Evolutionary conservation across 108 stramenopile species (phyloP).

Genomic region (Asterionellopsis glacialis): DNA sequence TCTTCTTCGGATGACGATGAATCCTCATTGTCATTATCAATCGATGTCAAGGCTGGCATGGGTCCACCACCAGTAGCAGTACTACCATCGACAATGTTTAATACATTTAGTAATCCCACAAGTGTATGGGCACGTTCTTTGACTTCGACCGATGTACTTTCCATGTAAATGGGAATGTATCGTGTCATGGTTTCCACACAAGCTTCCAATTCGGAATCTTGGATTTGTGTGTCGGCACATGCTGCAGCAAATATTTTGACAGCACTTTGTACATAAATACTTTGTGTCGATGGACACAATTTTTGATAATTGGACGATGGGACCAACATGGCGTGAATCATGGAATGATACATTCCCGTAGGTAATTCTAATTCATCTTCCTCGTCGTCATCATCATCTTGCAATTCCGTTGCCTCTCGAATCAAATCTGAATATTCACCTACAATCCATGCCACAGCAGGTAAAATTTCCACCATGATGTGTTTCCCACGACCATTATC

Average conservation of each 20-base stretch:
- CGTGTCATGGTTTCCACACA: conserved; percentile 41
- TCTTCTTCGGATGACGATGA: conserved; percentile 19
- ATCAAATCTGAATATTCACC: conserved; percentile 90
- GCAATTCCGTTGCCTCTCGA: conserved; percentile 51
- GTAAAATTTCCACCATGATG: conserved; percentile 72
- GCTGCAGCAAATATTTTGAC: conserved; percentile 87
- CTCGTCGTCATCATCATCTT: conserved; percentile 41
- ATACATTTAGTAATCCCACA: conserved; percentile 54
- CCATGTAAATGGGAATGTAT: conserved; percentile 49
- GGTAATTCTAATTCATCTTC: conserved; percentile 36
- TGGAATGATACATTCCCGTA: conserved; percentile 46
- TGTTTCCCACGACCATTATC: conserved; percentile 38
- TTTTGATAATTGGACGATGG: conserved; percentile 43
- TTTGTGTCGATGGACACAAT: conserved; percentile 56
- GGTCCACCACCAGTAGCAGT: conserved; percentile 12
- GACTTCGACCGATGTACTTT: conserved; percentile 81
- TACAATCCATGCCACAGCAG: conserved; percentile 92
- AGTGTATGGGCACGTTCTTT: conserved; percentile 84
- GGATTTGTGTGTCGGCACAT: conserved; percentile 31
- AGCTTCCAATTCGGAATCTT: conserved; percentile 41
- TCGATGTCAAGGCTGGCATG: not conserved
- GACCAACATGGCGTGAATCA: conserved; percentile 63
- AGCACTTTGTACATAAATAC: conserved; percentile 85
- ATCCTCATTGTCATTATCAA: conserved; percentile 14
- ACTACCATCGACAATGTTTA: conserved; percentile 45